Conservation (phyloP, 371 early-diverging fungal species). For the Funneliformis caledonium region DNA sequence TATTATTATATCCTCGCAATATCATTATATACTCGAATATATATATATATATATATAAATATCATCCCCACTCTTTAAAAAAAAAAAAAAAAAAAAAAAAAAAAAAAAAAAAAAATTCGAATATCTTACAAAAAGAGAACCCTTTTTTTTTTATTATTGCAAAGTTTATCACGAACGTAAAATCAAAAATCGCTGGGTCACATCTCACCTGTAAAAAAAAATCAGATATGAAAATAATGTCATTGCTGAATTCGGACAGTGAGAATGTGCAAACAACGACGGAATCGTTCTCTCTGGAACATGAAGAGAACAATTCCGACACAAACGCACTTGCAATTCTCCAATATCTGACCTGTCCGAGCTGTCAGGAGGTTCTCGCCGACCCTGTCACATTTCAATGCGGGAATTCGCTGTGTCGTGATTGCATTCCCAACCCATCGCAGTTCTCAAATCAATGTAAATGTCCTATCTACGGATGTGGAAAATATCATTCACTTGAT, state of each 20-base stretch:
- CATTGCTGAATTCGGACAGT: neutral
- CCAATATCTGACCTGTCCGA: conserved; percentile 14
- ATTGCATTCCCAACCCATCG: neutral
- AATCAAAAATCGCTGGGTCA: no score
- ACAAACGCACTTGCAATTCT: neutral
- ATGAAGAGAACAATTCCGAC: neutral
- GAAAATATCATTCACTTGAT: neutral
- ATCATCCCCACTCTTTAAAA: no score
- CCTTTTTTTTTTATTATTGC: neutral
- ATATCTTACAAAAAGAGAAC: no score
- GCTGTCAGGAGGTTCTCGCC: neutral
- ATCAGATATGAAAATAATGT: conserved; percentile 7
- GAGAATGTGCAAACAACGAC: neutral
- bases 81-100: neutral
- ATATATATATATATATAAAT: no score
- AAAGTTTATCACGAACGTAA: no score
- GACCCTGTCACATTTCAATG: conserved; percentile 34
- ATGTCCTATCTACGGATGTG: conserved; percentile 15
- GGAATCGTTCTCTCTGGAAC: neutral
- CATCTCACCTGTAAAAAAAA: neutral
- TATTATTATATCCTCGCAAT: neutral
- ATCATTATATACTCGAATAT: no score
- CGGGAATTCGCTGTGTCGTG: conserved; percentile 33
- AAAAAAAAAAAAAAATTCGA: neutral
- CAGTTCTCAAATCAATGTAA: neutral